phyloP scores from a whole-genome alignment of 1,139 yeast species.

The Candida glucosophila region DNA sequence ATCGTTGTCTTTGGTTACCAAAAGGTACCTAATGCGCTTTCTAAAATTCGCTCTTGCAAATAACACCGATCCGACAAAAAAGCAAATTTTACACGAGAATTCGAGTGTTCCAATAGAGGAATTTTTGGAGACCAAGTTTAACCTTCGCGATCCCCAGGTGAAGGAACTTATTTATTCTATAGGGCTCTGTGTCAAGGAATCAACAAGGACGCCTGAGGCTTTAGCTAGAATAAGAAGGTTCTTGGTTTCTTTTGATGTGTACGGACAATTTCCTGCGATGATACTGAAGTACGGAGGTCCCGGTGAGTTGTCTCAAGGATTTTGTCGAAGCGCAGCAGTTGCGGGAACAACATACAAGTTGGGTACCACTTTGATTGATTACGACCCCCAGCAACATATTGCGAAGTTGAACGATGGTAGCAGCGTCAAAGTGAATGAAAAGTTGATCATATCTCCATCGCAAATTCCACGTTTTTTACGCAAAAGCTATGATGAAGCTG shows the following conservation, averaged over 20 bases:
- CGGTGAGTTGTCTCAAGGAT: conserved; percentile 94
- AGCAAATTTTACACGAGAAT: conserved; percentile 46
- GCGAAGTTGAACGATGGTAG: conserved; percentile 78
- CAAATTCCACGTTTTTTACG: conserved; percentile 50
- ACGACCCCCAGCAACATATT: conserved; percentile 54
- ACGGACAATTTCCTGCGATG: conserved; percentile 90
- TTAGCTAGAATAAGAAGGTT: conserved; percentile 76
- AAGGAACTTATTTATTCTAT: conserved; percentile 79
- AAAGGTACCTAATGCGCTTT: conserved; percentile 85
- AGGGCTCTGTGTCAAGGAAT: conserved; percentile 61
- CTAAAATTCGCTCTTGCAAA: conserved; percentile 73
- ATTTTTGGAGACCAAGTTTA: conserved; percentile 57
- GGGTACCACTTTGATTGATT: conserved; percentile 53
- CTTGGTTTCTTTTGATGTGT: conserved; percentile 78
- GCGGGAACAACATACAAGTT: conserved; percentile 93
- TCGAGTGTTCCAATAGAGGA: conserved; percentile 46
- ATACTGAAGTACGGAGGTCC: conserved; percentile 93
- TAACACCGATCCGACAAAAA: conserved; percentile 46
- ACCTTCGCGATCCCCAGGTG: conserved; percentile 64
- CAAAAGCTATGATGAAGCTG: conserved; percentile 23
- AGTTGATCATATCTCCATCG: conserved; percentile 62
- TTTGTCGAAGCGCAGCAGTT: conserved; percentile 96
- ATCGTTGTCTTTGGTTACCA: conserved; percentile 63
- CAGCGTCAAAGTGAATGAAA: conserved; percentile 64
- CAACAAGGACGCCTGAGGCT: conserved; percentile 64